phyloP scores from a whole-genome alignment of 1,284 basidiomycete genomes.

The Trichosporon sp. region DNA sequence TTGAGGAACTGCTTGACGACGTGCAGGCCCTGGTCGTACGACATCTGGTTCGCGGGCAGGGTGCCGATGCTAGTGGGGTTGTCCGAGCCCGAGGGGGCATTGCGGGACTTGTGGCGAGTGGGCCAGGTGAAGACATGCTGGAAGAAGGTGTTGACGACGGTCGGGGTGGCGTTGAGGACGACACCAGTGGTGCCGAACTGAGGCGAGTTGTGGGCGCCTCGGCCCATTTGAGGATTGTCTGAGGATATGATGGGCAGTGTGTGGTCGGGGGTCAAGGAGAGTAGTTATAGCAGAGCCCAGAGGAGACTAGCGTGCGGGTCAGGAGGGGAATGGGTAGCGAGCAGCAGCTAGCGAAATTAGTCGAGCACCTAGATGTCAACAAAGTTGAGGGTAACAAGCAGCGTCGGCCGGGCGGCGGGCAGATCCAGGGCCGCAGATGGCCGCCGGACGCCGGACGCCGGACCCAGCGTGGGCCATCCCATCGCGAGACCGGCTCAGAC shows the following conservation, averaged over 20 bases:
- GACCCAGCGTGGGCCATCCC: too few relatives aligned
- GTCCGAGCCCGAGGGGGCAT: neutral
- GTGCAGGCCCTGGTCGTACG: conserved; percentile 46
- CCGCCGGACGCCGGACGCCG: too few relatives aligned
- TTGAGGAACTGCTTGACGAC: conserved; percentile 43
- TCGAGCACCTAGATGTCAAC: neutral
- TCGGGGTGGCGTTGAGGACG: conserved; percentile 41
- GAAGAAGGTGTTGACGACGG: conserved; percentile 45
- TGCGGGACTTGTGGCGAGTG: conserved; percentile 16
- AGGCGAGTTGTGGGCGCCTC: neutral
- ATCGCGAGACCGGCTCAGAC: neutral
- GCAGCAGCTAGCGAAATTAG: neutral
- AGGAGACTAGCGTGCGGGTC: neutral
- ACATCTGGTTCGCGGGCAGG: conserved; percentile 39
- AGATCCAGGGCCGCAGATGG: too few relatives aligned
- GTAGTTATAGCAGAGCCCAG: neutral
- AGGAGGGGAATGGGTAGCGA: neutral
- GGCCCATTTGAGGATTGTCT: neutral
- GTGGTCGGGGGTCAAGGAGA: neutral
- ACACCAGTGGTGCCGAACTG: conserved; percentile 20
- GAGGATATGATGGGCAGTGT: neutral
- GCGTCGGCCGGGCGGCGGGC: too few relatives aligned
- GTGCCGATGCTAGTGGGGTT: conserved; percentile 9
- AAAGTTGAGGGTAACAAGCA: neutral
- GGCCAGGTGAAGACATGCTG: conserved; percentile 32